Evolutionary conservation across 371 early-diverging fungal species (phyloP).

Genomic region (Mortierella sp.): DNA sequence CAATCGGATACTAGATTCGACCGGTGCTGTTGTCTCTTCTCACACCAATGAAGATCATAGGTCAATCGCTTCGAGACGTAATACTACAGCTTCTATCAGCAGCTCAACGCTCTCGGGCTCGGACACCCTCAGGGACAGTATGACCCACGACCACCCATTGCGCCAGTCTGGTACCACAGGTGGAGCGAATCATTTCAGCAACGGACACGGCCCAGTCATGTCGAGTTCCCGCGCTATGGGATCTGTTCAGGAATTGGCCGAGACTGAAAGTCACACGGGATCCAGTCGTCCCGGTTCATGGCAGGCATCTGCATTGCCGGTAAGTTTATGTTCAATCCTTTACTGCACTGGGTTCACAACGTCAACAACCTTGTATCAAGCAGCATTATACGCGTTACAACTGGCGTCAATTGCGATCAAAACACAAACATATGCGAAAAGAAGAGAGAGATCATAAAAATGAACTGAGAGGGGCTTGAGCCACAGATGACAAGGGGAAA

Average conservation of each 20-base stretch:
- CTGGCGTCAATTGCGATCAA: background rate
- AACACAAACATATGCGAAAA: background rate
- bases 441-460: background rate
- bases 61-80: background rate
- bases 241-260: conserved; percentile 1
- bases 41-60: conserved; percentile 4
- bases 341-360: background rate
- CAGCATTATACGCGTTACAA: background rate
- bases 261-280: conserved; percentile 1
- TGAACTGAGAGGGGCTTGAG: background rate
- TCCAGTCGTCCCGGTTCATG: conserved; percentile 24
- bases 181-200: no score
- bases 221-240: conserved; percentile 10
- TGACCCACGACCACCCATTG: background rate
- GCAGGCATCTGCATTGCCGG: conserved; percentile 24
- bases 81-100: conserved; percentile 1
- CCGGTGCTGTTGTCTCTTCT: background rate
- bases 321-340: conserved; percentile 1
- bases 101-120: conserved; percentile 8
- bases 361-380: background rate
- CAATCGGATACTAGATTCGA: conserved; percentile 11
- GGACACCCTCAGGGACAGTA: conserved; percentile 1
- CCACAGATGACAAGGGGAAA: background rate
- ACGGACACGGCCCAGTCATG: background rate
- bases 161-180: background rate